Evolutionary conservation across 176 grass and related monocot species (phyloP).

Genomic region (Elaeis guineensis): DNA sequence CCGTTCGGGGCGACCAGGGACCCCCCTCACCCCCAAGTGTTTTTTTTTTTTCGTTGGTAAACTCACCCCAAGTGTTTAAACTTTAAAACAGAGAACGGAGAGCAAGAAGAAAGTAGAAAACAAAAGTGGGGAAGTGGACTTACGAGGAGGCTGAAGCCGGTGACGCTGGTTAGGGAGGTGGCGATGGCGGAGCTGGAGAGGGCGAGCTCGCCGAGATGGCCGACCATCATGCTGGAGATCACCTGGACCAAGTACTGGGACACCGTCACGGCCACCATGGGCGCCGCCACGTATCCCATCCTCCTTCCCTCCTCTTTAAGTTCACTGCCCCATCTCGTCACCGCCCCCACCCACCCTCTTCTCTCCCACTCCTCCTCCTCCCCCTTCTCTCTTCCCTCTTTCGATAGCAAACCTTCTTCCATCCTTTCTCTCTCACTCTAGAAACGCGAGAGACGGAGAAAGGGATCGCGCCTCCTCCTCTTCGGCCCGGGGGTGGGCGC

Average conservation of each 20-base stretch:
- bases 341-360: conserved; percentile 16
- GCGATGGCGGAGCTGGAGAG: conserved; percentile 73
- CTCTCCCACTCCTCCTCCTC: neutral
- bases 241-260: conserved; percentile 69
- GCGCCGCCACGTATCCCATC: conserved; percentile 36
- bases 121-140: neutral
- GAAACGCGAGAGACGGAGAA: no score
- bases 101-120: neutral
- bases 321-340: neutral
- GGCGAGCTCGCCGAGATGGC: conserved; percentile 72
- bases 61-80: no score
- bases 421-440: neutral
- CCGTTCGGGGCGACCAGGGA: no score
- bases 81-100: neutral
- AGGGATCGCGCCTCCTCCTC: no score
- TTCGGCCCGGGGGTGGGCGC: no score
- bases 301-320: conserved; percentile 24
- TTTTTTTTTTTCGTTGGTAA: no score
- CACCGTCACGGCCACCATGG: conserved; percentile 47
- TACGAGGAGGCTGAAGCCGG: conserved; percentile 96
- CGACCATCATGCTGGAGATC: conserved; percentile 88
- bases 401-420: no score
- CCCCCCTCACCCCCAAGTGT: neutral
- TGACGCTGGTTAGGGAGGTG: conserved; percentile 65
- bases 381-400: neutral